Evolutionary conservation across 768 basidiomycete genomes (phyloP), one percentile per base, ranked within the genome.

Genomic region (Tulasnella sp.): DNA sequence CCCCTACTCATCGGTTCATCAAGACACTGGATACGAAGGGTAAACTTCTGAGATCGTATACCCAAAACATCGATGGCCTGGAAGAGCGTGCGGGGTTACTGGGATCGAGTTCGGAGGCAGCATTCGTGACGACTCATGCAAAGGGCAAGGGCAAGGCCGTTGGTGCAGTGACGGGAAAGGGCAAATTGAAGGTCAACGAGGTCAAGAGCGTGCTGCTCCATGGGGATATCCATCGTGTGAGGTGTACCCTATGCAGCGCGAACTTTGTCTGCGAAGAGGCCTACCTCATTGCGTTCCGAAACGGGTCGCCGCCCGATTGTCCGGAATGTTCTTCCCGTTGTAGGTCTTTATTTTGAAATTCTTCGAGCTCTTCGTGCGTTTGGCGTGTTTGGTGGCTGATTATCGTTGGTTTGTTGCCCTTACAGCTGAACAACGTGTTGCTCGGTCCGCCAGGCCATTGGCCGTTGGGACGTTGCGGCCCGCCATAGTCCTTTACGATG

Each of bases 1-100:
- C 90, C 0, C 76, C 81, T 1, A 96, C 96, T 1, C 96, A 99
- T 67, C 76, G 74, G 51, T 96, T 99, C 68, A 81, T 99, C 58
- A 82, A 83, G 64, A 80, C 79, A 3, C 77, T 98, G 1, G 86
- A 96, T 62, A 68, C 76, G 14, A 91, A 88, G 69, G 82, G 82
- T 49, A 92, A 85, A 69, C 71, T 99, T 8, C 67, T 94, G 23
- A 79, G 96, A 58, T 86, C 84, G 11, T 99, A 97, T 68, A 97
- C 96, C 0, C 96, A 99, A 70, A 99, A 99, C 67, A 93, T 99
- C 42, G 96, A 99, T 69, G 94, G 91, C 9, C 71, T 99, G 11
- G 96, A 99, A 66, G 84, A 82, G 63, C 74, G 75, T 53, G 79
- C 79, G 0, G 93, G 93, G 1, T 74, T 99, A 6, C 70, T 79